A percentile compares a stretch with the other conserved stretches of the same genome.
Conservation (phyloP, 345 rosid genomes). For the Lagerstroemia speciosa region DNA sequence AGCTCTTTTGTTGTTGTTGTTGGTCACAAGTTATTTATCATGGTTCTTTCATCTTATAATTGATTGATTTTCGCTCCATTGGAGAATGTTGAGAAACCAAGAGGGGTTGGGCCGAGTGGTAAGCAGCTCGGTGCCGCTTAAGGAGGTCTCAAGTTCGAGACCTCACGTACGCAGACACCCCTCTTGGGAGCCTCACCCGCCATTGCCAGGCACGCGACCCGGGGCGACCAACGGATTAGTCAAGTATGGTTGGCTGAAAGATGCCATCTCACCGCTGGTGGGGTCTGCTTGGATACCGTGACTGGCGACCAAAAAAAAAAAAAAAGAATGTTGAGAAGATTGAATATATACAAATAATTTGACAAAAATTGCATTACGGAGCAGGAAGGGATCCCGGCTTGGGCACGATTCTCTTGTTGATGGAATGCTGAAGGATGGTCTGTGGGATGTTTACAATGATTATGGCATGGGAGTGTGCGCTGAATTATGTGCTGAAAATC, state of each 20-base stretch:
- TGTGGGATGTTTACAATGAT: slow-evolving; percentile 93
- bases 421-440: slow-evolving; percentile 95
- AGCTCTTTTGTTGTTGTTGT: not conserved
- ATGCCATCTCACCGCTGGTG: too few species aligned
- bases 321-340: not conserved
- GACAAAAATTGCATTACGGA: slow-evolving; percentile 17
- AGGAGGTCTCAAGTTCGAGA: too few species aligned
- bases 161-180: too few species aligned
- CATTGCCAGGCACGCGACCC: too few species aligned
- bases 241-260: too few species aligned
- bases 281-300: too few species aligned
- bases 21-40: too few species aligned
- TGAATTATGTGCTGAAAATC: slow-evolving; percentile 78
- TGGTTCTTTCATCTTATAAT: not conserved
- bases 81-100: not conserved
- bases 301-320: too few species aligned
- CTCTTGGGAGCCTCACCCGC: too few species aligned
- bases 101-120: too few species aligned
- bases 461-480: slow-evolving; percentile 96
- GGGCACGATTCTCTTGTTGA: slow-evolving; percentile 91
- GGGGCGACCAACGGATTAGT: too few species aligned
- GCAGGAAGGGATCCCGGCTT: slow-evolving; percentile 93
- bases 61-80: not conserved
- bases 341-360: not conserved
- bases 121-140: too few species aligned